Conservation (phyloP, 2,329 filamentous ascomycete genomes). For the Colletotrichum sp. region DNA sequence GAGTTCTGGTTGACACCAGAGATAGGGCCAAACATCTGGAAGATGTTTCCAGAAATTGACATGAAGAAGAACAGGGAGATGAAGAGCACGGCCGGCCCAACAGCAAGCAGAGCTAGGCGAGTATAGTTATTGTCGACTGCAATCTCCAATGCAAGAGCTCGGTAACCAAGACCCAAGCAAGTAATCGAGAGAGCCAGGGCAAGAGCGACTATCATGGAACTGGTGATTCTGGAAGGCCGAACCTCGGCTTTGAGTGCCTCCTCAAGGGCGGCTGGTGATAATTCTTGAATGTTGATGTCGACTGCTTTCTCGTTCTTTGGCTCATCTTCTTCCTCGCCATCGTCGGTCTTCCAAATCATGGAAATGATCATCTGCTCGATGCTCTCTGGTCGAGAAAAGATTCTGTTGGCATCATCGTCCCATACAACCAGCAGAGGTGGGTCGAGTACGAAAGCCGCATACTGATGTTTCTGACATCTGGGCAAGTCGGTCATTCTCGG, state of each 20-base stretch:
- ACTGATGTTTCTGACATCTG: constrained; percentile 67
- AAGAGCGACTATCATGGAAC: constrained; percentile 55
- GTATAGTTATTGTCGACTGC: constrained; percentile 56
- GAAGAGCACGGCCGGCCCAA: constrained; percentile 62
- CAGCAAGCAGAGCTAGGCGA: constrained; percentile 58
- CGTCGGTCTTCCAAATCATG: constrained; percentile 56
- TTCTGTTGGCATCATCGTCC: constrained; percentile 65
- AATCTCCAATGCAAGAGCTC: constrained; percentile 58
- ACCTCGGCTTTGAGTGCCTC: constrained; percentile 41
- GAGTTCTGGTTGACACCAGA: constrained; percentile 48
- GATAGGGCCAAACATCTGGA: constrained; percentile 55
- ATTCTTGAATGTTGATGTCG: constrained; percentile 41
- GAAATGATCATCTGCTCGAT: constrained; percentile 60
- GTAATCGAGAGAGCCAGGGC: constrained; percentile 57
- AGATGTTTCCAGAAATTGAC: constrained; percentile 40
- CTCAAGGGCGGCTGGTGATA: constrained; percentile 47
- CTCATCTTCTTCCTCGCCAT: constrained; percentile 40
- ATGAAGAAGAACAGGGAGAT: constrained; percentile 54
- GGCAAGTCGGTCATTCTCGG: constrained; percentile 61
- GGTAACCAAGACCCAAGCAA: constrained; percentile 55
- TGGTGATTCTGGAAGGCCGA: constrained; percentile 59
- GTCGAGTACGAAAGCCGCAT: constrained; percentile 68
- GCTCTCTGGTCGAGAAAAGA: constrained; percentile 55
- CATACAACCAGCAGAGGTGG: constrained; percentile 65
- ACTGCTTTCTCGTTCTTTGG: constrained; percentile 46